These are phyloP conservation scores for Pseudogymnoascus sp. DNA, from an alignment of 2,329 filamentous ascomycete genomes.

Conservation along the genomic window DNA sequence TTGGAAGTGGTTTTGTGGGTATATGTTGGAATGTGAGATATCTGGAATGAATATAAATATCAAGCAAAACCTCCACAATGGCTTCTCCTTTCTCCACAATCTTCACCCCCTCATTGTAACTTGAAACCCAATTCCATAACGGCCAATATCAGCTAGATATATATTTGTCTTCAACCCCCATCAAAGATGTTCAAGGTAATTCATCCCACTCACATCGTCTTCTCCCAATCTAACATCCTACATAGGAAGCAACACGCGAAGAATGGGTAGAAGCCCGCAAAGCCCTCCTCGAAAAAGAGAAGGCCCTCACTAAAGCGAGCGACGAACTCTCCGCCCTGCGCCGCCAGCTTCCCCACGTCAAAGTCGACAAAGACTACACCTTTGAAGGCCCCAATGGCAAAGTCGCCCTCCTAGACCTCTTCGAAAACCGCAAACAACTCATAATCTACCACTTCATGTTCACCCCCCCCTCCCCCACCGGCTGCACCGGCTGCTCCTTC, in stretches of 20 bases:
- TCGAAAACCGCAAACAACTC: constrained; percentile 29
- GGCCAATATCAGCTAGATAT: neutral
- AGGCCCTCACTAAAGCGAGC: constrained; percentile 25
- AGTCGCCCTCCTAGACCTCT: constrained; percentile 27
- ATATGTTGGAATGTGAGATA: neutral
- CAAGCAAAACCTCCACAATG: neutral
- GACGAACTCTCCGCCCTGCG: constrained; percentile 27
- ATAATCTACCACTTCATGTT: constrained; percentile 42
- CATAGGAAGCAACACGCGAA: constrained; percentile 26
- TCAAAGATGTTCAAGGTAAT: neutral
- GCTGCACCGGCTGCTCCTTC: constrained; percentile 33
- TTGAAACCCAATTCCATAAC: neutral
- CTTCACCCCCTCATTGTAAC: neutral
- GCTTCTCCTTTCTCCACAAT: neutral
- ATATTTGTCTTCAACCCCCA: neutral
- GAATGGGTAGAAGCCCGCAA: constrained; percentile 31
- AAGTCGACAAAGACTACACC: constrained; percentile 29
- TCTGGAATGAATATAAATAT: neutral
- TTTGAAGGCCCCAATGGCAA: constrained; percentile 28
- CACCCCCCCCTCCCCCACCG: constrained; percentile 26
- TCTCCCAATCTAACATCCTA: neutral
- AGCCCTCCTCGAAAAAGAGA: constrained; percentile 30
- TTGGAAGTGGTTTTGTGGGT: neutral
- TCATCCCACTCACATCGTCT: neutral
- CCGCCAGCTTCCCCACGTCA: constrained; percentile 33